Base-by-base conservation (phyloP, 371 early-diverging fungal species). In the Lichtheimia hyalospora region DNA sequence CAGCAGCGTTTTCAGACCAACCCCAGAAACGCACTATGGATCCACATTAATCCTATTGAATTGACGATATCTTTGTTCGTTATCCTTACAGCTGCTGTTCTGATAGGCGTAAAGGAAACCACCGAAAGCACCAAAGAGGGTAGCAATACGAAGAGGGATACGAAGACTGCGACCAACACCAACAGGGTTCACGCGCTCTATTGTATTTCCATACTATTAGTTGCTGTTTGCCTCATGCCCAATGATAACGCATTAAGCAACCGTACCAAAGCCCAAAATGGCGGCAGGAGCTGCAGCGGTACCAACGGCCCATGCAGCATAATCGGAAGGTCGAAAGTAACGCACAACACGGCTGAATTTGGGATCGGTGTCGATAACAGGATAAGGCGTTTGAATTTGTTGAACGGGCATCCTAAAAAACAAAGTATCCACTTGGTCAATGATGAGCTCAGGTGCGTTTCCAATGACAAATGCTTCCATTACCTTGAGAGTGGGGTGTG, bases 11-110 rank as follows among this genome's bases (percentile, higher is more conserved):
- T 73, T 96, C 96, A 24, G 73, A 80, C 87, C 92, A 91, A 21
- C 98, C 98, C 92, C 92, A 93, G 87, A 96, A 97, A 63, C 98
- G 89, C 66, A 88, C 92, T 92, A 75, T 27, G 39, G 24, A 24
- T 14, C n/a, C 50, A 48, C 25, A 24, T 39, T 12, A 43, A 50
- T 25, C 21, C 1, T 42, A n/a, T 23, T 56, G 56, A n/a, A 14
- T 12, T 13, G 21, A 18, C 16, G 5, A 16, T 43, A 7, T 46
- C 3, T 46, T 2, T 21, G 10, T 5, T 56, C 16, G 20, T 43
- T 27, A 14, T 18, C n/a, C 88, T 68, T 85, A 89, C 89, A 67
- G 62, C 86, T 85, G 62, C 82, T 81, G 63, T 74, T 73, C 60
- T 88, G 87, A 65, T 88, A 89, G 39, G 87, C 83, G 58, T 74